A percentile compares a stretch with the other conserved stretches of the same genome.
Evolutionary conservation across 768 basidiomycete genomes (phyloP).

Genomic region (Favolaschia claudopus): DNA sequence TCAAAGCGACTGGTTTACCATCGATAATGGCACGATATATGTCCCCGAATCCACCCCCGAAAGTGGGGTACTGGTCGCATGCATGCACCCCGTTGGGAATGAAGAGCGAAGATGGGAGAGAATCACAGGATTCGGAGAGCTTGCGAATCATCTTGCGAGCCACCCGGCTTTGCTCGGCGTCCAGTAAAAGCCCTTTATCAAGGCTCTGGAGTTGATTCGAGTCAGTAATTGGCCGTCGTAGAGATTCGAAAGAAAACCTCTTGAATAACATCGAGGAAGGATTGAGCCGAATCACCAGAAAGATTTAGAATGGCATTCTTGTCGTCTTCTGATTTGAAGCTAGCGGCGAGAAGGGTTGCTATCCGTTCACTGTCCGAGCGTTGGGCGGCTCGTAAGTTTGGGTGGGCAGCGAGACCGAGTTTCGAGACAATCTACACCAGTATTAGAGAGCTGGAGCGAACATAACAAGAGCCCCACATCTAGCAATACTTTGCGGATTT

Average conservation of each 20-base stretch:
- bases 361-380: too few relatives aligned
- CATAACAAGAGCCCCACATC: too few relatives aligned
- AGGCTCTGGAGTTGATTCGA: not conserved
- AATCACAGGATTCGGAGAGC: constrained; percentile 18
- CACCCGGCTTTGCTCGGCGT: not conserved
- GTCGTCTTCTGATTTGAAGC: too few relatives aligned
- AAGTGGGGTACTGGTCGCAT: constrained; percentile 8
- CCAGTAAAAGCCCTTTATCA: not conserved
- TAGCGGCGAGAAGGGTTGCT: too few relatives aligned
- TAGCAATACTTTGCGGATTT: too few relatives aligned
- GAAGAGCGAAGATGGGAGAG: constrained; percentile 22
- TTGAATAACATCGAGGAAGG: too few relatives aligned
- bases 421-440: too few relatives aligned
- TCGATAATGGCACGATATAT: constrained; percentile 24
- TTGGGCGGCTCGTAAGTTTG: too few relatives aligned
- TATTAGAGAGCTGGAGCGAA: too few relatives aligned
- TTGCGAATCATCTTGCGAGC: constrained; percentile 19
- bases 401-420: too few relatives aligned
- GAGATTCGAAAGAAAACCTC: too few relatives aligned
- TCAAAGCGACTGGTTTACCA: not conserved
- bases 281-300: not conserved
- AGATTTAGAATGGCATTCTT: too few relatives aligned
- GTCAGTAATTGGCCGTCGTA: not conserved
- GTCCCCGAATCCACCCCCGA: constrained; percentile 29
- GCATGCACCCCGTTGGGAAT: constrained; percentile 20